Conservation (phyloP, 768 basidiomycete species). For the Rhodocollybia butyracea region DNA sequence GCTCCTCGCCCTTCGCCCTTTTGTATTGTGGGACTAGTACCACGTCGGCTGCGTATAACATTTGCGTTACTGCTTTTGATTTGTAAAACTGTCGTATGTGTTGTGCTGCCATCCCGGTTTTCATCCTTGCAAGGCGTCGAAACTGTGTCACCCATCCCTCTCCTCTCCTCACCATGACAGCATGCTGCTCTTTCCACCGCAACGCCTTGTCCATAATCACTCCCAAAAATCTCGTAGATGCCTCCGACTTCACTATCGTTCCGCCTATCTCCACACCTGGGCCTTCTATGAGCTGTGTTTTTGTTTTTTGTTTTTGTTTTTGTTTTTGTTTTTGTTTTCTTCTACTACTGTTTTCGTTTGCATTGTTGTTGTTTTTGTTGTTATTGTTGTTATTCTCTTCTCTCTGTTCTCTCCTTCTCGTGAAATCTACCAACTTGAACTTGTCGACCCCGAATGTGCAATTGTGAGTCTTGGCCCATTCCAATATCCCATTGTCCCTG, state of each 20-base stretch:
- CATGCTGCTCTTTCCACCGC: slow-evolving; percentile 10
- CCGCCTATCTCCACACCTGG: slow-evolving; percentile 1
- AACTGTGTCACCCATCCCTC: slow-evolving; percentile 8
- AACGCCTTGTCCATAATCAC: slow-evolving; percentile 6
- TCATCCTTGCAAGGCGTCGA: slow-evolving; percentile 2
- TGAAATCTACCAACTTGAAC: not conserved
- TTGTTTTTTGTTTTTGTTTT: too few relatives aligned
- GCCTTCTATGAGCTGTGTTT: too few relatives aligned
- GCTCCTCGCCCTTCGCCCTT: not conserved
- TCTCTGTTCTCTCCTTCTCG: not conserved
- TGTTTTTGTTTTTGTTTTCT: too few relatives aligned
- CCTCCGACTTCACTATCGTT: slow-evolving; percentile 9
- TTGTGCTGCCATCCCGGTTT: not conserved
- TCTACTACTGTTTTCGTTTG: not conserved
- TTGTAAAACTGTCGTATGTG: too few relatives aligned
- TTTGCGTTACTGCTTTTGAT: not conserved
- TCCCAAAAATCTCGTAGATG: slow-evolving; percentile 3
- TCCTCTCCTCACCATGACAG: slow-evolving; percentile 10
- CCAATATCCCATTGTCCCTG: not conserved
- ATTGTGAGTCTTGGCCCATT: not conserved
- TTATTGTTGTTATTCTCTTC: too few relatives aligned
- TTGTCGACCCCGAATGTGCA: not conserved
- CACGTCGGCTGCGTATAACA: not conserved
- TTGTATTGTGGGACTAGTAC: not conserved
- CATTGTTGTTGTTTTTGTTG: slow-evolving; percentile 1